Evolutionary conservation across 2,329 filamentous ascomycete genomes (phyloP).

Genomic region (Paecilomyces sp.): DNA sequence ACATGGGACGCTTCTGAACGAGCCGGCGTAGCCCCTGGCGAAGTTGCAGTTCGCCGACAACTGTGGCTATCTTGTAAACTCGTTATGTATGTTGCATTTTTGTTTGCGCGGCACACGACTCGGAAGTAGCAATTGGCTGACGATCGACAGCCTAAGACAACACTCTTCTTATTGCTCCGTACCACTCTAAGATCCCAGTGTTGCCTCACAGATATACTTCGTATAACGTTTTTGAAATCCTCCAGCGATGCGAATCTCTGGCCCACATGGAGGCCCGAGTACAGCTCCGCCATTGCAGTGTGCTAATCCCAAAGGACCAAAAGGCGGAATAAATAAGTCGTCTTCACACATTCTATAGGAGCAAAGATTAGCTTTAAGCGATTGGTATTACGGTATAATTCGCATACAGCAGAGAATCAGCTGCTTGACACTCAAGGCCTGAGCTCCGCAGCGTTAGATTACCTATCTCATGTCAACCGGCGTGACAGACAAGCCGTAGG

Average conservation of each 20-base stretch:
- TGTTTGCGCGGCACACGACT: conserved; percentile 33
- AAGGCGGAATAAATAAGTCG: neutral
- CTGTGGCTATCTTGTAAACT: conserved; percentile 32
- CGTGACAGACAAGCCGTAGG: neutral
- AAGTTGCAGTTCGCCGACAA: conserved; percentile 23
- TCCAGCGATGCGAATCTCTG: conserved; percentile 32
- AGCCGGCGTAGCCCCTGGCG: conserved; percentile 24
- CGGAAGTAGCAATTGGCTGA: conserved; percentile 32
- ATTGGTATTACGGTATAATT: neutral
- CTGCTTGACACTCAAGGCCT: neutral
- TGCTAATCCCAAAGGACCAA: neutral
- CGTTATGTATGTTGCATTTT: conserved; percentile 33
- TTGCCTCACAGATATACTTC: conserved; percentile 33
- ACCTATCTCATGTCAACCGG: neutral
- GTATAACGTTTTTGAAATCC: conserved; percentile 31
- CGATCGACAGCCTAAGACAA: conserved; percentile 34
- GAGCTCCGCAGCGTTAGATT: neutral
- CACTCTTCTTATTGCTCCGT: conserved; percentile 34
- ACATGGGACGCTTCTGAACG: conserved; percentile 35
- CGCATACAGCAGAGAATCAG: neutral
- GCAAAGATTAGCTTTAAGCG: neutral
- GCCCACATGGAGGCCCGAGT: conserved; percentile 32
- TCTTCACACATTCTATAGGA: neutral
- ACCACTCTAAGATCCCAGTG: conserved; percentile 35
- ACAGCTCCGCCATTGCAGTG: conserved; percentile 27